Conservation (phyloP, 192 early-diverging fungal genomes). For the Dispira simplex region DNA sequence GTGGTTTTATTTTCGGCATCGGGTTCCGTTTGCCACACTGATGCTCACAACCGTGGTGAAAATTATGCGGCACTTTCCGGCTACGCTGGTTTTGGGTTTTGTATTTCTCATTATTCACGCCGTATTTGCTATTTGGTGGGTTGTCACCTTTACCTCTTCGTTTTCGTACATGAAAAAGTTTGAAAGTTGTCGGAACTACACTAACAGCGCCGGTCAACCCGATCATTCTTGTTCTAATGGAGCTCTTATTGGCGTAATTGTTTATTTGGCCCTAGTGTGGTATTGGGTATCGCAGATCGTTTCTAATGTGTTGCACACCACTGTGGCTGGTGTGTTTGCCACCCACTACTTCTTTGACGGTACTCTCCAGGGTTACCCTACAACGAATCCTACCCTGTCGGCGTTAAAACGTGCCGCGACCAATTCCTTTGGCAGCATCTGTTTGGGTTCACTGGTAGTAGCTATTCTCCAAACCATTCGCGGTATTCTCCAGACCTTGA, state of each 20-base stretch:
- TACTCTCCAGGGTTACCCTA: constrained; percentile 34
- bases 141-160: constrained; percentile 49
- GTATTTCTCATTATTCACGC: constrained; percentile 51
- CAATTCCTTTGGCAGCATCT: constrained; percentile 57
- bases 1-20: constrained; percentile 35
- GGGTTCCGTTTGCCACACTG: constrained; percentile 31
- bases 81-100: constrained; percentile 62
- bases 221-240: constrained; percentile 21
- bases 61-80: constrained; percentile 62
- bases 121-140: constrained; percentile 50
- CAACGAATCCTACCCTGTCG: constrained; percentile 36
- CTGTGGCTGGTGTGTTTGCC: constrained; percentile 65
- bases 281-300: constrained; percentile 47
- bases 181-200: constrained; percentile 21
- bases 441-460: constrained; percentile 47
- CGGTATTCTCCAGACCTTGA: constrained; percentile 36
- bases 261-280: constrained; percentile 39
- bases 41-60: constrained; percentile 67
- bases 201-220: constrained; percentile 22
- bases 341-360: constrained; percentile 64
- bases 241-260: constrained; percentile 21
- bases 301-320: constrained; percentile 53
- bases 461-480: constrained; percentile 49
- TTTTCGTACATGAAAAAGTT: constrained; percentile 35
- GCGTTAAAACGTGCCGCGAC: constrained; percentile 56